These are phyloP conservation scores for Claviceps pazoutovae DNA, from an alignment of 2,329 filamentous ascomycete species.

Conservation along the genomic window DNA sequence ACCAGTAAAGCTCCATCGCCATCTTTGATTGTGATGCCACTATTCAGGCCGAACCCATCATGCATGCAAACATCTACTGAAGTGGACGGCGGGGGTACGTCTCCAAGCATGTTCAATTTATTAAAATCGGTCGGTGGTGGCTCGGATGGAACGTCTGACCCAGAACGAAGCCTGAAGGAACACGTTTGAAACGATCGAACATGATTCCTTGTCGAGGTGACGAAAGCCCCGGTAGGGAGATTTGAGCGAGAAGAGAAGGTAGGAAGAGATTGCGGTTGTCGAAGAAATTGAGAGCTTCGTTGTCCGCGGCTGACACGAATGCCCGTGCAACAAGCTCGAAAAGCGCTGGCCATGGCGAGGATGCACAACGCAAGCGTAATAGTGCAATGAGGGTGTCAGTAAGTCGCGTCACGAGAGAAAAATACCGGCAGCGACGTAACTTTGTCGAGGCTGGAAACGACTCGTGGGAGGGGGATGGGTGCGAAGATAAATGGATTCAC, in stretches of 20 bases:
- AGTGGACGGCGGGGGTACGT: slow-evolving; percentile 63
- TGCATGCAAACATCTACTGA: slow-evolving; percentile 68
- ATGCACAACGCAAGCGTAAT: no score
- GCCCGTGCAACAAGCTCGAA: slow-evolving; percentile 3
- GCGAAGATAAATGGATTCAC: neutral
- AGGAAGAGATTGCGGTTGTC: neutral
- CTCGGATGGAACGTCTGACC: slow-evolving; percentile 15
- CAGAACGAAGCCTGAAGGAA: slow-evolving; percentile 6
- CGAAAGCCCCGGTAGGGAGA: neutral
- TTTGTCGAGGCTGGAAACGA: neutral
- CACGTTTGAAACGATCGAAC: slow-evolving; percentile 8
- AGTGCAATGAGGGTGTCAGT: neutral
- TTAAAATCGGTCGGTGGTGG: slow-evolving; percentile 48
- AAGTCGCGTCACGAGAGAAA: neutral
- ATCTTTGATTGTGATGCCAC: slow-evolving; percentile 54
- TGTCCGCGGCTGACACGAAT: neutral
- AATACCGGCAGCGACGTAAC: neutral
- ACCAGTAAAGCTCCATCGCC: slow-evolving; percentile 66
- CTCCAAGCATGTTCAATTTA: slow-evolving; percentile 64
- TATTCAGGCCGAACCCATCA: slow-evolving; percentile 80
- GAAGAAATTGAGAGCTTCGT: neutral
- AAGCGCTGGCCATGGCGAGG: neutral
- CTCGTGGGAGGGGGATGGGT: neutral
- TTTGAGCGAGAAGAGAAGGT: neutral
- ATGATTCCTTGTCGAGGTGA: neutral